A percentile compares a stretch with the other conserved stretches of the same genome.
Evolutionary conservation across 306 rosid species (phyloP).

Genomic region (Cicer arietinum): DNA sequence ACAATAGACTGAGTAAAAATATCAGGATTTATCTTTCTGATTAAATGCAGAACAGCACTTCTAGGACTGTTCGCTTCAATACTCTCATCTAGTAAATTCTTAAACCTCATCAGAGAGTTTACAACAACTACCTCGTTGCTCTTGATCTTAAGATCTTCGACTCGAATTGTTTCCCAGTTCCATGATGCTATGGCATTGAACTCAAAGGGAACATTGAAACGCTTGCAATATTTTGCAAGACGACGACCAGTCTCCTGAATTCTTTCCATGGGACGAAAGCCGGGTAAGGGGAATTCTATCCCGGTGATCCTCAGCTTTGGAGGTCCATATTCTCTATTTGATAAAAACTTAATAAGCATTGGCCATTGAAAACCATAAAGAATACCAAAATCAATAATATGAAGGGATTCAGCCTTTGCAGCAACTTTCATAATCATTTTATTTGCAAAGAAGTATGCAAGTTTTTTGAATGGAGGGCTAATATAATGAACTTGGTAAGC

Average conservation of each 20-base stretch:
- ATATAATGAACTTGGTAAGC: conserved; percentile 48
- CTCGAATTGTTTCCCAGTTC: conserved; percentile 67
- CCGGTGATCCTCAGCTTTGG: conserved; percentile 83
- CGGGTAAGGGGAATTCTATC: conserved; percentile 72
- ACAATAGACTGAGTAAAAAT: conserved; percentile 55
- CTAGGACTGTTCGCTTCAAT: conserved; percentile 66
- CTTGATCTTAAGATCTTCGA: conserved; percentile 60
- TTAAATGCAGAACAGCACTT: conserved; percentile 61
- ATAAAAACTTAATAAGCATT: conserved; percentile 61
- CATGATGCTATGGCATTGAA: conserved; percentile 60
- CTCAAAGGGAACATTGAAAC: conserved; percentile 74
- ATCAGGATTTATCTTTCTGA: conserved; percentile 73
- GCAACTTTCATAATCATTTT: conserved; percentile 57
- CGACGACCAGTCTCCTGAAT: conserved; percentile 75
- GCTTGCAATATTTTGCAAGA: conserved; percentile 65
- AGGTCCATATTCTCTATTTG: conserved; percentile 68
- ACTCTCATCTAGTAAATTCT: conserved; percentile 68
- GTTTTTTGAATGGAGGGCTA: conserved; percentile 60
- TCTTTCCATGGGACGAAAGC: conserved; percentile 71
- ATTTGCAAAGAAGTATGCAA: conserved; percentile 55
- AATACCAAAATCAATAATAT: conserved; percentile 85
- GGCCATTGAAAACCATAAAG: conserved; percentile 90
- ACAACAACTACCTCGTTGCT: conserved; percentile 64
- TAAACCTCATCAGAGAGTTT: conserved; percentile 55
- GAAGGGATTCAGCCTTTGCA: conserved; percentile 58